A percentile compares a stretch with the other conserved stretches of the same genome.
phyloP scores from a whole-genome alignment of 2,329 filamentous ascomycete species.

The Aspergillus luchuensis region DNA sequence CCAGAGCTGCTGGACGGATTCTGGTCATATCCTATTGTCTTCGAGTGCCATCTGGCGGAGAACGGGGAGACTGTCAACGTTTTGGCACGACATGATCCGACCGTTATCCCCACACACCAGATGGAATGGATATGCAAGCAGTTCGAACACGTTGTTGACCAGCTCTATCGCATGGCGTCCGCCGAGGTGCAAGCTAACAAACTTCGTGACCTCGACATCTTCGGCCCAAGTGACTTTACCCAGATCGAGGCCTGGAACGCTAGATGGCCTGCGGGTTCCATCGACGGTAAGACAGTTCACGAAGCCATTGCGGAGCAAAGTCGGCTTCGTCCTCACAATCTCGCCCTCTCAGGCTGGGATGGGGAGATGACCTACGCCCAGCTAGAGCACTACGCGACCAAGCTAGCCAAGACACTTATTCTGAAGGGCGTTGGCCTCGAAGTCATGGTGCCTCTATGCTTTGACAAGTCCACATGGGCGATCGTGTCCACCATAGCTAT shows the following conservation, averaged over 20 bases:
- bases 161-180: not conserved
- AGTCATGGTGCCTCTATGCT: constrained; percentile 1
- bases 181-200: not conserved
- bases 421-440: not conserved
- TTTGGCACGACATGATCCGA: not conserved
- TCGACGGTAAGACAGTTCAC: not conserved
- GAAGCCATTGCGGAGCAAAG: not conserved
- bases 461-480: constrained; percentile 5
- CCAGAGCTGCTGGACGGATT: not conserved
- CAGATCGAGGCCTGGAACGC: not conserved
- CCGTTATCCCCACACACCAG: not conserved
- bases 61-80: not conserved
- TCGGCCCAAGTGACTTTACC: not conserved
- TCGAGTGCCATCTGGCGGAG: not conserved
- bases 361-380: not conserved
- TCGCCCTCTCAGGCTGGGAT: constrained; percentile 5
- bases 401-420: not conserved
- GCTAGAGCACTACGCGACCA: not conserved
- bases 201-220: not conserved
- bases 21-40: not conserved
- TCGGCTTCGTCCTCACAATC: not conserved
- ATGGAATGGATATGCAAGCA: not conserved
- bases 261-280: not conserved
- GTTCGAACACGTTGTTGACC: not conserved
- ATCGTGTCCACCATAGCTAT: constrained; percentile 1